Evolutionary conservation across 1,139 yeast species (phyloP).

Genomic region (Magnusiomyces fungicola): DNA sequence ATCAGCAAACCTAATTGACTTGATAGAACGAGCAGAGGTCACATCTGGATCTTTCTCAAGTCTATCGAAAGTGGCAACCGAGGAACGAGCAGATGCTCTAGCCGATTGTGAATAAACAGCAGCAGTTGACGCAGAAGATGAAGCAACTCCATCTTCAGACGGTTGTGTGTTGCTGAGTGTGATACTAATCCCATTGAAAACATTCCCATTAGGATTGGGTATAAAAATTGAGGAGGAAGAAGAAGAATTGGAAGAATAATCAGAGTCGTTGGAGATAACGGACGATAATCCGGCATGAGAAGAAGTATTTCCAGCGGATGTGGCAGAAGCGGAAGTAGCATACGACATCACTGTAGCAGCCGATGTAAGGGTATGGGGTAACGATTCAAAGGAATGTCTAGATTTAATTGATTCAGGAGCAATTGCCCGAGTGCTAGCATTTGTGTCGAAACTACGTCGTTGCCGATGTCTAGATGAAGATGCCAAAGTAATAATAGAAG

Average conservation of each 20-base stretch:
- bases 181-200: too few relatives aligned
- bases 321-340: slow-evolving; percentile 8
- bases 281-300: slow-evolving; percentile 1
- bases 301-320: slow-evolving; percentile 7
- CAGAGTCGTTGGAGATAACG: neutral
- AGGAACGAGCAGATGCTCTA: neutral
- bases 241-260: neutral
- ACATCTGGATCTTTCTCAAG: too few relatives aligned
- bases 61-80: neutral
- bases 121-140: neutral
- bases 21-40: too few relatives aligned
- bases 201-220: too few relatives aligned
- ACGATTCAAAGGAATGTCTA: slow-evolving; percentile 24
- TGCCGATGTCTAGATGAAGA: slow-evolving; percentile 33
- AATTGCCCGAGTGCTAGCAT: slow-evolving; percentile 24
- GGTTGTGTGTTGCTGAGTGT: too few relatives aligned
- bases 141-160: too few relatives aligned
- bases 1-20: too few relatives aligned
- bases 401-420: slow-evolving; percentile 33
- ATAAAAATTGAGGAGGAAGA: too few relatives aligned
- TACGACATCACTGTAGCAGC: slow-evolving; percentile 13
- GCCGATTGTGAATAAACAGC: neutral
- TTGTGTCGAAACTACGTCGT: slow-evolving; percentile 33
- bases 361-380: slow-evolving; percentile 15
- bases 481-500: slow-evolving; percentile 35